These are phyloP conservation scores for Colletotrichum sp. DNA, from an alignment of 2,329 filamentous ascomycete species.

Conservation along the genomic window DNA sequence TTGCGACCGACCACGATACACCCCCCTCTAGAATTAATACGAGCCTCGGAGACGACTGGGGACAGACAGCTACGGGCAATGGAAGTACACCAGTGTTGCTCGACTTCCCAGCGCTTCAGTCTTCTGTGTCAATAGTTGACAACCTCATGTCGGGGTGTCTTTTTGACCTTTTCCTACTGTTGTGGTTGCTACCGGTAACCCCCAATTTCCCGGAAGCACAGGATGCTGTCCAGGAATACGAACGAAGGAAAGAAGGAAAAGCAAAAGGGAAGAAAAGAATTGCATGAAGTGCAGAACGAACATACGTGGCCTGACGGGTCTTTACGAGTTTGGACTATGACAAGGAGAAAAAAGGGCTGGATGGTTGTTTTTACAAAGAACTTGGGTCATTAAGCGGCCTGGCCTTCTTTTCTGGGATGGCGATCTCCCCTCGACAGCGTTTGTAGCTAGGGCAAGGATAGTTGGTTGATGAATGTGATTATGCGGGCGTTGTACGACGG, in stretches of 20 bases:
- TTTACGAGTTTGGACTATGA: constrained; percentile 11
- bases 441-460: neutral
- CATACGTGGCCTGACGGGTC: neutral
- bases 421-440: neutral
- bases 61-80: neutral
- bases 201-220: neutral
- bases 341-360: neutral
- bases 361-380: neutral
- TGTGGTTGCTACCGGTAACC: neutral
- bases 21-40: constrained; percentile 11
- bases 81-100: neutral
- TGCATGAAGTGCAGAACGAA: neutral
- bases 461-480: constrained; percentile 1
- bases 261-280: neutral
- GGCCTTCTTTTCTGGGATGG: neutral
- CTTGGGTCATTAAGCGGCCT: neutral
- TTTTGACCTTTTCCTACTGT: neutral
- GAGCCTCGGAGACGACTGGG: neutral
- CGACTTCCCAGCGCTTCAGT: neutral
- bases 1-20: constrained; percentile 13
- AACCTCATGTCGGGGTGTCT: neutral
- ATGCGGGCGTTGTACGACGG: constrained; percentile 5
- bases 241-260: neutral
- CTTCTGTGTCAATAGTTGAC: neutral
- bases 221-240: neutral